Evolutionary conservation across 805 yeast species (phyloP).

Genomic region (Candida bentonensis): DNA sequence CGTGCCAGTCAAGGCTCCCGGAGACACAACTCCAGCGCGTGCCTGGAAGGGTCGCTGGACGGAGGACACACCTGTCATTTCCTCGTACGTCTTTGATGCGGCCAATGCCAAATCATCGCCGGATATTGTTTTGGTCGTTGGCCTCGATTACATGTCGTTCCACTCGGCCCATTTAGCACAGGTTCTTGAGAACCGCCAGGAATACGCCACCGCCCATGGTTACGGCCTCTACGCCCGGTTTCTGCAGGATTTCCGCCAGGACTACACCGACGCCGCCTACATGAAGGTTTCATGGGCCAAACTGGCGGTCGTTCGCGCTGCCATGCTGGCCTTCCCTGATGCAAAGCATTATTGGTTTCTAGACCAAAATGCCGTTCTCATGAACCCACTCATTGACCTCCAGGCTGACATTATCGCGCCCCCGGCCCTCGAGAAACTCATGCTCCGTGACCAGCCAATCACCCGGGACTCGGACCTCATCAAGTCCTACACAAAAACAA

Average conservation of each 20-base stretch:
- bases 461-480: constrained; percentile 26
- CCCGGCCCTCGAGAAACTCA: constrained; percentile 45
- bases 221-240: constrained; percentile 80
- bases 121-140: constrained; percentile 57
- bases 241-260: constrained; percentile 54
- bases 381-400: constrained; percentile 53
- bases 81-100: not conserved
- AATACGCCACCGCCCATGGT: constrained; percentile 68
- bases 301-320: constrained; percentile 56
- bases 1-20: not conserved
- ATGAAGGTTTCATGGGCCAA: constrained; percentile 43
- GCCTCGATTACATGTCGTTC: constrained; percentile 62
- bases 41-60: not conserved
- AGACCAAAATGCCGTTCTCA: constrained; percentile 57
- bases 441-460: constrained; percentile 59
- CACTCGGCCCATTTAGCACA: constrained; percentile 46
- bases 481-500: constrained; percentile 47
- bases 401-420: constrained; percentile 45
- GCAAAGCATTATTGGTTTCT: constrained; percentile 87
- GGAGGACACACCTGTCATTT: not conserved
- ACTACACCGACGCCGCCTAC: constrained; percentile 11
- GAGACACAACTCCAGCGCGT: not conserved
- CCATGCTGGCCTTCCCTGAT: constrained; percentile 85
- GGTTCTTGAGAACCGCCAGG: constrained; percentile 75
- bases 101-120: constrained; percentile 11